phyloP scores from a whole-genome alignment of 306 rosid species.

The Dicorynia guianensis region DNA sequence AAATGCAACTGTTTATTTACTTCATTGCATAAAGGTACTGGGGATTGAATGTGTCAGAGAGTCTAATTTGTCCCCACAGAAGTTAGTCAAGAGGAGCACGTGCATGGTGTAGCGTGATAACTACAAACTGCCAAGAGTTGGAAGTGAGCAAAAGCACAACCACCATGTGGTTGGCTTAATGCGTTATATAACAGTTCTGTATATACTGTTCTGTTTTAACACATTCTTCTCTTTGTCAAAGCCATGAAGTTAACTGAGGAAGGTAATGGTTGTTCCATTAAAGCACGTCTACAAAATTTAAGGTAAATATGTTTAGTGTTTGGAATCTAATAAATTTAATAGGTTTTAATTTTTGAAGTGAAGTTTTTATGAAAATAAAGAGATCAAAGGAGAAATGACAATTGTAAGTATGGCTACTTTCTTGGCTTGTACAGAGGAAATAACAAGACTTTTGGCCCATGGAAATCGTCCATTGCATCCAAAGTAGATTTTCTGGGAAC shows the following conservation, averaged over 20 bases:
- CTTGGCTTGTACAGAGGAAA: conserved; percentile 12
- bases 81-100: conserved; percentile 65
- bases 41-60: conserved; percentile 28
- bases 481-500: conserved; percentile 27
- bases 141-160: neutral
- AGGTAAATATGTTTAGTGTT: too few species aligned
- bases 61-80: conserved; percentile 40
- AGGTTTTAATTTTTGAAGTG: too few species aligned
- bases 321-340: too few species aligned
- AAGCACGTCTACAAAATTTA: too few species aligned
- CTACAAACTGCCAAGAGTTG: conserved; percentile 37
- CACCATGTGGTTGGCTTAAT: conserved; percentile 34
- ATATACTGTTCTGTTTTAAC: neutral
- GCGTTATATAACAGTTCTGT: neutral
- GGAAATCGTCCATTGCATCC: conserved; percentile 48
- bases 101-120: conserved; percentile 38
- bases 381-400: too few species aligned
- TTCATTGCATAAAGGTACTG: neutral
- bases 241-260: neutral
- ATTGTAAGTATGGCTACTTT: neutral
- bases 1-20: too few species aligned
- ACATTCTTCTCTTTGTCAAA: neutral
- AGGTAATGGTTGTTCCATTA: too few species aligned
- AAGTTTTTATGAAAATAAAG: too few species aligned
- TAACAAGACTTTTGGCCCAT: conserved; percentile 9